Evolutionary conservation across 768 basidiomycete genomes (phyloP).

Genomic region (Rhizopogon rudus): DNA sequence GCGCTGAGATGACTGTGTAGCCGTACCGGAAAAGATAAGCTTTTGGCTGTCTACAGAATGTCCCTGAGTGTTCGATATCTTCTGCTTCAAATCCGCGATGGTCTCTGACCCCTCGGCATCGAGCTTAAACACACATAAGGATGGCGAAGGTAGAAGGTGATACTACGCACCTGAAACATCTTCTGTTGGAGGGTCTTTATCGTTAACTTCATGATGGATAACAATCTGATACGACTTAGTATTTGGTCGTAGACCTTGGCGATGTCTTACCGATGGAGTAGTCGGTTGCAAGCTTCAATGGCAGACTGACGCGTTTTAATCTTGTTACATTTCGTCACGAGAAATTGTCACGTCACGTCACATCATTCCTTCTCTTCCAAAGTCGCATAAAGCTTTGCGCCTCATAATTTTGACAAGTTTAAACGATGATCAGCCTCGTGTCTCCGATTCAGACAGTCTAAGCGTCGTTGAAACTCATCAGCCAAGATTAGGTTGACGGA

Average conservation of each 20-base stretch:
- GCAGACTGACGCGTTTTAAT: constrained; percentile 8
- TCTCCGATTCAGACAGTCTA: too few species aligned
- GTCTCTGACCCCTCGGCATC: constrained; percentile 76
- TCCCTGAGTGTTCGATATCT: constrained; percentile 73
- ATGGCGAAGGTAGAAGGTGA: neutral
- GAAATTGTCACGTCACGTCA: constrained; percentile 17
- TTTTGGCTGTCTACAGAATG: constrained; percentile 78
- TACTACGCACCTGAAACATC: constrained; percentile 64
- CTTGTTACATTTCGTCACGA: constrained; percentile 5
- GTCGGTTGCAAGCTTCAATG: constrained; percentile 8
- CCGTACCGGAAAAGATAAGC: constrained; percentile 88
- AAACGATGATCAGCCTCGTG: too few species aligned
- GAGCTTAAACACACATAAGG: constrained; percentile 38
- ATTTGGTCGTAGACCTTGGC: constrained; percentile 1
- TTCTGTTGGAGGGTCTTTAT: constrained; percentile 95
- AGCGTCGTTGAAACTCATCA: too few species aligned
- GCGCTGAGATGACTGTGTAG: constrained; percentile 5
- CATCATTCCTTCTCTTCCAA: neutral
- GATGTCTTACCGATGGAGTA: constrained; percentile 17
- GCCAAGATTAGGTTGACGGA: too few species aligned
- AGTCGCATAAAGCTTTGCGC: too few species aligned
- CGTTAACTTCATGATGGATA: constrained; percentile 78
- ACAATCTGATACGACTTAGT: constrained; percentile 2
- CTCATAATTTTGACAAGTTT: too few species aligned
- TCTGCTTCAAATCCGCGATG: constrained; percentile 73